Conservation (phyloP, 768 basidiomycete species). For the Hypholoma fasciculare region DNA sequence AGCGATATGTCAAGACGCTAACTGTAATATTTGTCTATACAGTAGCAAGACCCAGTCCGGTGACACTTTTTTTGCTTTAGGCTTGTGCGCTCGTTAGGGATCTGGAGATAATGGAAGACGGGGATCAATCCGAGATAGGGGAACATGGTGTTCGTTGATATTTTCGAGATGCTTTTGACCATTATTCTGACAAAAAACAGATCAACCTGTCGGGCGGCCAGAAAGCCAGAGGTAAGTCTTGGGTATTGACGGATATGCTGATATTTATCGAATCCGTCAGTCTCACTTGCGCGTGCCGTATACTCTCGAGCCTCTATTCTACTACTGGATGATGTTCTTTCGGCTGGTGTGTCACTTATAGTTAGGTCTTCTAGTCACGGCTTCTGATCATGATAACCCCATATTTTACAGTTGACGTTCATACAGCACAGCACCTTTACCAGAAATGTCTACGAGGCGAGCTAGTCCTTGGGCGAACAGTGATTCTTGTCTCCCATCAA, state of each 20-base stretch:
- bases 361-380: not conserved
- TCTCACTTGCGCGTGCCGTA: constrained; percentile 61
- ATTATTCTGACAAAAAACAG: constrained; percentile 20
- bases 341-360: constrained; percentile 37
- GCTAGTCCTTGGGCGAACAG: constrained; percentile 78
- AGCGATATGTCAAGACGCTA: constrained; percentile 75
- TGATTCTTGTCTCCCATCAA: constrained; percentile 94
- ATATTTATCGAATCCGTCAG: constrained; percentile 13
- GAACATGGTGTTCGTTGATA: constrained; percentile 72
- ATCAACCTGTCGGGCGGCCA: constrained; percentile 61
- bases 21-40: constrained; percentile 47
- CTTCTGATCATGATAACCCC: not conserved
- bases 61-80: constrained; percentile 19
- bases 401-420: constrained; percentile 72
- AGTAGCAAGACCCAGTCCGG: constrained; percentile 9
- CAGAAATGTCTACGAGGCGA: constrained; percentile 81
- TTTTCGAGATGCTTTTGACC: not conserved
- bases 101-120: constrained; percentile 81
- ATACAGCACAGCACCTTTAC: constrained; percentile 89
- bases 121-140: constrained; percentile 87
- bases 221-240: constrained; percentile 55
- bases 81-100: constrained; percentile 69
- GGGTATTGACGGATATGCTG: constrained; percentile 43
- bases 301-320: constrained; percentile 87
- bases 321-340: constrained; percentile 83